Evolutionary conservation across 257 asterid species (phyloP), one percentile per base, ranked within the genome.

Genomic region (Knoxia roxburghii): DNA sequence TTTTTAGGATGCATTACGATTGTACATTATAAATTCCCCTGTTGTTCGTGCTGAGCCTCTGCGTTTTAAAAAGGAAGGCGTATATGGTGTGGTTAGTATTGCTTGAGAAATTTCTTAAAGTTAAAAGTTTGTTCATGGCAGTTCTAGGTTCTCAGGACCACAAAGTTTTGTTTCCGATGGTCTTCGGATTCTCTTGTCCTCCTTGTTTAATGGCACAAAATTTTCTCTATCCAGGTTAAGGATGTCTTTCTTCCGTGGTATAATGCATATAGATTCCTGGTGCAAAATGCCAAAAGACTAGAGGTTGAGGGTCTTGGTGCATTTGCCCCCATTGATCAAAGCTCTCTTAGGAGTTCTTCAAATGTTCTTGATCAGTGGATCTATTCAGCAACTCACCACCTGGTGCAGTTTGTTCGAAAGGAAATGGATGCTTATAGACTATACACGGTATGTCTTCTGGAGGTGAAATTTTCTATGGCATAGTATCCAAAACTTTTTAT

Each of bases 41-140:
- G 99, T 94, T 65, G 99, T 94, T 72, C 96, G 95, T 68, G 99
- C 99, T 12, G 99, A 94, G 75, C 99, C 99, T 41, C 70, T 94
- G 75, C 96, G 98, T 39, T 94, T 94, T 67, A 90, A 89, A 57
- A 90, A 86, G 80, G 99, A 93, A 0, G 99, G 99, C 45, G 97
- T 93, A 20, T 90, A 85, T 77, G 81, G 88, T 68, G 97, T 90
- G 65, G 94, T 93, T 32, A 70, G 82, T 80, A 37, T 29, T 63
- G 23, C 65, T 56, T 56, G 55, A 46, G 50, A 33, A 8, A 24
- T 43, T 59, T 35, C 20, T 0, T 1, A 11, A 14, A 33, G 57
- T 68, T 57, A 2, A 30, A 49, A 53, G 69, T 17, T 53, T 30
- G 27, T 56, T 39, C 13, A 20, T 43, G 56, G 30, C 20, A 29